phyloP scores from a whole-genome alignment of 208 protist genomes.

The Spongospora subterranea region DNA sequence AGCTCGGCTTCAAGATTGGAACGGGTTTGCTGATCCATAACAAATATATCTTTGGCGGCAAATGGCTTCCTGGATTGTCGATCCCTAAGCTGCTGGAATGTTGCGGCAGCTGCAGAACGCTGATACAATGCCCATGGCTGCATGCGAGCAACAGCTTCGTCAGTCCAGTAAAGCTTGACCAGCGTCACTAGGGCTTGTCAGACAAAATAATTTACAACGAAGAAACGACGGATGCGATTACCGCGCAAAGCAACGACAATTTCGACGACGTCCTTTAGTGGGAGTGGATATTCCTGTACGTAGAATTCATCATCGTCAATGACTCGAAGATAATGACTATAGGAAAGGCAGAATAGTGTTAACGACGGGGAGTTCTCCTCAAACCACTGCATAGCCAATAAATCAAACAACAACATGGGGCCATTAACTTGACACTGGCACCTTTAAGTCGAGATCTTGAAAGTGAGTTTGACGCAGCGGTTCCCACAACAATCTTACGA shows the following conservation, averaged over 20 bases:
- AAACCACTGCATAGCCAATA: not conserved
- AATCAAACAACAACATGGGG: not conserved
- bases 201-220: not conserved
- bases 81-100: constrained; percentile 38
- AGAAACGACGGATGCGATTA: not conserved
- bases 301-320: constrained; percentile 47
- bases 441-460: not conserved
- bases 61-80: constrained; percentile 14
- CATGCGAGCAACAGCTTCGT: not conserved
- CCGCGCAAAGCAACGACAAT: not conserved
- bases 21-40: not conserved
- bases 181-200: not conserved
- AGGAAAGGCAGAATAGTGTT: not conserved
- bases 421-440: not conserved
- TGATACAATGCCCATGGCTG: not conserved
- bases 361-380: not conserved
- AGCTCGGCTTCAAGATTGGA: not conserved
- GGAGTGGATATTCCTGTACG: not conserved
- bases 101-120: not conserved
- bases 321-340: constrained; percentile 9
- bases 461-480: not conserved
- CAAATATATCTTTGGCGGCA: not conserved
- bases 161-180: not conserved
- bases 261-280: not conserved
- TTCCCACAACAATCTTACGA: not conserved